Base-by-base conservation (phyloP, 192 early-diverging fungal species). In the Lobosporangium transversale region DNA sequence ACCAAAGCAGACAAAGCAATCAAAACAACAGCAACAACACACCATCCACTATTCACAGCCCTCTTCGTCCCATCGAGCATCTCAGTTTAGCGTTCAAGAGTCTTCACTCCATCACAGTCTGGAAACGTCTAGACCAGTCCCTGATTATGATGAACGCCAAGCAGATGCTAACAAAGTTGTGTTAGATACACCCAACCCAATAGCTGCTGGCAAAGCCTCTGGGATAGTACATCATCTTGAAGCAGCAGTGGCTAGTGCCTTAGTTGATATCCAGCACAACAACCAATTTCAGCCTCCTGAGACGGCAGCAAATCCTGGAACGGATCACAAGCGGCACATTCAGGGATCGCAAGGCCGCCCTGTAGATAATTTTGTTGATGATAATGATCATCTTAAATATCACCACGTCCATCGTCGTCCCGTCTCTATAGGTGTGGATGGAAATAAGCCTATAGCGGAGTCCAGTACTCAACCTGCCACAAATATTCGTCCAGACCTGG, bases 261-360 rank as follows among this genome's bases (percentile, higher is more conserved):
- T 75, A 21, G 62, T 75, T 20, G 56, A 66, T 23, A 60, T 75
- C 43, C 71, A 74, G 32, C 62, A 74, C 48, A 51, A 57, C 21
- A 58, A 59, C n/a, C 53, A 54, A 20, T 56, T 71, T 23, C 66
- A 69, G 20, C 57, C 68, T 27, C 68, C 51, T 6, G 68, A 71
- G 12, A 2, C 31, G 4, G 35, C 8, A 7, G 37, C 14, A 10
- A 14, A 14, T 26, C 27, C 36, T n/a, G 42, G 3, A 42, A 20
- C 43, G 42, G 35, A 24, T 35, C 61, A 62, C 21, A 61, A 51
- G 14, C 9, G 37, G 14, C 37, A 29, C 11, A 42, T 51, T 8
- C 9, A 62, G 26, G 68, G 55, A 2, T 62, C 68, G 18, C 42
- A 54, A 12, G 42, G 35, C 4, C 51, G n/a, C 23, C 32, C 58